Percentiles rank a stretch among this genome's conserved stretches.
phyloP scores from a whole-genome alignment of 495 filamentous ascomycete genomes.

The Penicillium coprophilum region DNA sequence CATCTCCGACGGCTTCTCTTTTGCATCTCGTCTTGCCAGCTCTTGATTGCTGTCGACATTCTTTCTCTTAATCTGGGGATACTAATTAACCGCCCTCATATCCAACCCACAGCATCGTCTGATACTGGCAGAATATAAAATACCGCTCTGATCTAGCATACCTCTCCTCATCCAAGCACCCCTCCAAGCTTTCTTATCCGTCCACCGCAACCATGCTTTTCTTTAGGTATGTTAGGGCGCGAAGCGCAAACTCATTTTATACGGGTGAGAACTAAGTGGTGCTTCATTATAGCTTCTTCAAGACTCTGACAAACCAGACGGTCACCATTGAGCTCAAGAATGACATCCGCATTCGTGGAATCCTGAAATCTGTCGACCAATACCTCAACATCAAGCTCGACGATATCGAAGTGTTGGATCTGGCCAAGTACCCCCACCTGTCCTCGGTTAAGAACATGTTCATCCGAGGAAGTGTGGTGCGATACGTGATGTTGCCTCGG shows the following conservation, averaged over 20 bases:
- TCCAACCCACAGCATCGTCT: not conserved
- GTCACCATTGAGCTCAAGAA: conserved; percentile 98
- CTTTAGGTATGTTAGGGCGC: conserved; percentile 39
- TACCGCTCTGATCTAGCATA: not conserved
- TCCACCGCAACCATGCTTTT: conserved; percentile 44
- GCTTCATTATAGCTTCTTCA: conserved; percentile 80
- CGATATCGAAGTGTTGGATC: conserved; percentile 86
- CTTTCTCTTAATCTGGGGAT: not conserved
- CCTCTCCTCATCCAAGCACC: conserved; percentile 3
- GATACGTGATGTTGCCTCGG: conserved; percentile 91
- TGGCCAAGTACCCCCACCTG: conserved; percentile 89
- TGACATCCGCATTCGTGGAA: conserved; percentile 92
- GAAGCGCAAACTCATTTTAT: conserved; percentile 4
- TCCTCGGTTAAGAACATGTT: conserved; percentile 98
- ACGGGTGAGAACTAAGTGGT: not conserved
- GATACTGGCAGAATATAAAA: not conserved
- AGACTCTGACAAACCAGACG: conserved; percentile 96
- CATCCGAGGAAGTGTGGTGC: conserved; percentile 92
- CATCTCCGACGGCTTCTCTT: conserved; percentile 1
- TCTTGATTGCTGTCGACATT: not conserved
- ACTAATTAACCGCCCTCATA: not conserved
- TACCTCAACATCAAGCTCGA: conserved; percentile 99
- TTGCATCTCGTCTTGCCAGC: not conserved
- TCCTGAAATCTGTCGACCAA: conserved; percentile 94
- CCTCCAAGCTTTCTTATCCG: conserved; percentile 10